Base-by-base conservation (phyloP, 805 yeast species). In the Candida vaughaniae region DNA sequence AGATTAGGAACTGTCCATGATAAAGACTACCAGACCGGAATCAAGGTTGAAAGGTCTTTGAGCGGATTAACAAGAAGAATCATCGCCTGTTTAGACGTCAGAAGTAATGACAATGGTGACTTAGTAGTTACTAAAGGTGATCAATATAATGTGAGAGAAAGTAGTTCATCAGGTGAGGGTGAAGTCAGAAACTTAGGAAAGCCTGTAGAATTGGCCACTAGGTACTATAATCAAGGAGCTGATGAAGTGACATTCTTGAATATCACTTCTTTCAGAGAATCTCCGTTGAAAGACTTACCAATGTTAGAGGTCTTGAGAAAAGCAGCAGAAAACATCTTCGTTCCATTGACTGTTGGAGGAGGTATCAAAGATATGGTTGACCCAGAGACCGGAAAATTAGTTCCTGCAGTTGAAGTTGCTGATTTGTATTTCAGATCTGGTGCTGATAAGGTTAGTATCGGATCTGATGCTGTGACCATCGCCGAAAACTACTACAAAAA, bases 81-180 rank as follows among this genome's bases (percentile, higher is more conserved):
- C 16, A 89, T 93, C 63, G 99, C 99, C 0, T 93, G 99, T 60
- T 64, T 93, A 29, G 99, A 93, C 56, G 99, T 93, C n/a, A 79
- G 99, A 52, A 73, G 95, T 5, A 93, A 93, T 56, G 99, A 93
- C 54, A 70, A 69, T 25, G 99, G 99, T 22, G 99, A 93, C 57
- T 73, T 93, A 48, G 99, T 93, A 1, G 99, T 93, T 18, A 93
- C 99, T 0, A 93, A 93, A 62, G 99, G 99, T 39, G 99, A 93
- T 55, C 99, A 93, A 60, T 93, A 93, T 58, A 96, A 93, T 61
- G 99, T 93, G 2, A 78, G 99, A 48, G 97, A 90, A 53, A 35
- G 56, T 2, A 56, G 61, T 4, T 54, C 47, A 15, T 43, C 39
- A 6, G 49, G 47, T 4, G 77, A 73, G 20, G 67, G 66, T 30